Evolutionary conservation across 148 eudicot genomes (phyloP).

Genomic region (Amaranthus palmeri): DNA sequence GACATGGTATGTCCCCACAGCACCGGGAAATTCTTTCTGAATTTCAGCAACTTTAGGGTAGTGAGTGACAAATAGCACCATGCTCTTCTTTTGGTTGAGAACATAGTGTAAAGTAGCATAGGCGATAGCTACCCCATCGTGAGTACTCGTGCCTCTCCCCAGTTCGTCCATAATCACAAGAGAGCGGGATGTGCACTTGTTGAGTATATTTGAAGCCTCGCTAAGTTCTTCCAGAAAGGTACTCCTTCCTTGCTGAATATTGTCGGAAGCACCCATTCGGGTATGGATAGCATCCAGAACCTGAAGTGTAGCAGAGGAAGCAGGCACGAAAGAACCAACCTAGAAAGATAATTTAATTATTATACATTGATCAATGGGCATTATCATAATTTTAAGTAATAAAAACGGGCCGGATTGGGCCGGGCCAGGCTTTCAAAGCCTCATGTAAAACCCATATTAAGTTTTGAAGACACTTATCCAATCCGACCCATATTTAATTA

Average conservation of each 20-base stretch:
- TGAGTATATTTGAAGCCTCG: slow-evolving; percentile 79
- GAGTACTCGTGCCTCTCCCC: slow-evolving; percentile 98
- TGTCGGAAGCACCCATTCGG: slow-evolving; percentile 96
- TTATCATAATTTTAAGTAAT: too few species aligned
- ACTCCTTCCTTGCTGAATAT: slow-evolving; percentile 89
- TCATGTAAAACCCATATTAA: too few species aligned
- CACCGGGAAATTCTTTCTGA: slow-evolving; percentile 61
- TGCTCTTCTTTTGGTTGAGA: slow-evolving; percentile 59
- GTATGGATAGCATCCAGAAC: slow-evolving; percentile 82
- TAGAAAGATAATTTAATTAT: slow-evolving; percentile 13
- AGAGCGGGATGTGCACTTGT: slow-evolving; percentile 56
- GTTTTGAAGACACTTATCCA: too few species aligned
- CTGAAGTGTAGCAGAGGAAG: slow-evolving; percentile 68
- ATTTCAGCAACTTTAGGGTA: slow-evolving; percentile 81
- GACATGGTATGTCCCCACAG: slow-evolving; percentile 82
- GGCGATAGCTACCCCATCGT: slow-evolving; percentile 97
- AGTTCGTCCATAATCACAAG: slow-evolving; percentile 90
- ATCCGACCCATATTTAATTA: too few species aligned
- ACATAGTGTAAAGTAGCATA: slow-evolving; percentile 86
- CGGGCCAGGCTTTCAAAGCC: too few species aligned
- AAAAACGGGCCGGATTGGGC: too few species aligned
- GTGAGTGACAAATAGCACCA: slow-evolving; percentile 89
- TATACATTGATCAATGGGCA: too few species aligned
- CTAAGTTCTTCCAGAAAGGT: slow-evolving; percentile 91
- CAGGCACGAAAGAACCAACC: slow-evolving; percentile 98